Base-by-base conservation (phyloP, 1,284 basidiomycete species). In the Rhodofomes roseus region DNA sequence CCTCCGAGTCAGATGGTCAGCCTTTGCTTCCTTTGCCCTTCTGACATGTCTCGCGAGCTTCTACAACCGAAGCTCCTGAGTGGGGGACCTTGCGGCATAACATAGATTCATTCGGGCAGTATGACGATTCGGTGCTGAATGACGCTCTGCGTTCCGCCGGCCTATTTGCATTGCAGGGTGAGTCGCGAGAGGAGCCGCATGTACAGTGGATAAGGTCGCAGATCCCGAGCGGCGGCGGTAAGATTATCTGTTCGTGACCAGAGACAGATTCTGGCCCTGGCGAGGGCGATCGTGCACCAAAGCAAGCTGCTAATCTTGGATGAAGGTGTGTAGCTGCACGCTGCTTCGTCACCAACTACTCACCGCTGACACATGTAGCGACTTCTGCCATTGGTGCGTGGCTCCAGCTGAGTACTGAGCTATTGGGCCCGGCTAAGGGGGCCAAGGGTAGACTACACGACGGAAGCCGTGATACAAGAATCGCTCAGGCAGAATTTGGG, bases 191-290 rank as follows among this genome's bases (percentile, higher is more conserved):
- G 65, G n/a, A 77, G 74, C 27, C 73, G 70, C 39, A 75, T 84
- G n/a, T 41, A 81, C 75, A 3, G 67, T 85, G 16, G 82, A 84
- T 57, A 82, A n/a, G n/a, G n/a, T n/a, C 72, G 55, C 34, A 74
- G 29, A 81, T 89, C 46, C 71, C 83, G 1, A 78, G 78, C 50
- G 85, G 82, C 0, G 88, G 89, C 5, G 71, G 77, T 16, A 91
- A n/a, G n/a, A n/a, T n/a, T n/a, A 92, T 66, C 75, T 92, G 29
- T 86, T 83, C 1, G 84, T 89, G 37, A 89, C 2, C 87, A 92
- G 68, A 77, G 89, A 4, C 89, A 92, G 68, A 71, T 86, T 51
- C 70, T 87, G 29, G 84, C 85, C 3, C 70, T 87, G 1, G 83
- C 83, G 1, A 71, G 84, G 60, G 84, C 84, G 1, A 82, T 85